phyloP scores from a whole-genome alignment of 2,329 filamentous ascomycete genomes.

The Zelopaecilomyces penicillatus region DNA sequence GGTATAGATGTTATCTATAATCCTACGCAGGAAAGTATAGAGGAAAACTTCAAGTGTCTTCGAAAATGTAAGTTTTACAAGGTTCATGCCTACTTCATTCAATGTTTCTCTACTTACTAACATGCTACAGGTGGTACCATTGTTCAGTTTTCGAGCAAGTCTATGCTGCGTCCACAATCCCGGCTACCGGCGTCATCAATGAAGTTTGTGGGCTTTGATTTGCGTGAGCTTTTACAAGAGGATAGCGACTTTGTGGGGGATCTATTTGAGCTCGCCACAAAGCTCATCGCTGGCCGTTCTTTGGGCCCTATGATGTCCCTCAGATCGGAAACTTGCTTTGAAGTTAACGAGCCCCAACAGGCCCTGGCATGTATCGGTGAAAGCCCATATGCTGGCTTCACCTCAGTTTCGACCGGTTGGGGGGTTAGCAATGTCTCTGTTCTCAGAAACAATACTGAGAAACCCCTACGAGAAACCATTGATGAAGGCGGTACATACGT shows the following conservation, averaged over 20 bases:
- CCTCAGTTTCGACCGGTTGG: conserved; percentile 11
- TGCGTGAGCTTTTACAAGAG: conserved; percentile 22
- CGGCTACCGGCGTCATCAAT: conserved; percentile 11
- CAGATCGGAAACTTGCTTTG: conserved; percentile 5
- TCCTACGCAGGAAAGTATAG: conserved; percentile 28
- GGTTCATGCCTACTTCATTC: neutral
- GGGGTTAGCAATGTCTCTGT: conserved; percentile 15
- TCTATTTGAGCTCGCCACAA: conserved; percentile 16
- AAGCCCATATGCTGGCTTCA: conserved; percentile 18
- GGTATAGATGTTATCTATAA: conserved; percentile 39
- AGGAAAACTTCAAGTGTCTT: conserved; percentile 26
- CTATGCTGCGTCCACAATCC: conserved; percentile 10
- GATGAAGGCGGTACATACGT: conserved; percentile 40
- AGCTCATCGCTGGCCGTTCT: conserved; percentile 3
- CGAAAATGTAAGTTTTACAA: conserved; percentile 22
- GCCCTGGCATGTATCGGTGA: conserved; percentile 20
- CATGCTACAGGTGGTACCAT: conserved; percentile 21
- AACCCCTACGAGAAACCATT: conserved; percentile 22
- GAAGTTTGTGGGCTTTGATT: conserved; percentile 26
- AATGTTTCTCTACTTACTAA: neutral
- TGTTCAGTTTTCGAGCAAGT: conserved; percentile 22
- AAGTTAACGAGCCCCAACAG: conserved; percentile 15
- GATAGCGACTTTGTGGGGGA: conserved; percentile 24
- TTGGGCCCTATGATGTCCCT: conserved; percentile 1
- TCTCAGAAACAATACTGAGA: conserved; percentile 13